Conservation (phyloP, 176 grass and related monocot species). For the Carex scoparia region DNA sequence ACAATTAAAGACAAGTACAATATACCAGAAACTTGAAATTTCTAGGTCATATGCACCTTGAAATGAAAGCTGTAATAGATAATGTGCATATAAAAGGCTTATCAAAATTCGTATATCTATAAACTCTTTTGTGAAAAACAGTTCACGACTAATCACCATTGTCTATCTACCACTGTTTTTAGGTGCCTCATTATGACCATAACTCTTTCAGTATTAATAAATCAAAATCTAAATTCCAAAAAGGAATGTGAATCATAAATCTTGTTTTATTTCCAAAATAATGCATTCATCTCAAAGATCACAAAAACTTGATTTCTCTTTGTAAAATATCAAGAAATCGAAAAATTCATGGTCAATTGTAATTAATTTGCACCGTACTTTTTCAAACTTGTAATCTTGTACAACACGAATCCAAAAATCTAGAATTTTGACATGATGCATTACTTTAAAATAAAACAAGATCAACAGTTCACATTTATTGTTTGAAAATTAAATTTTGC, state of each 20-base stretch:
- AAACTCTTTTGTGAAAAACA: background rate
- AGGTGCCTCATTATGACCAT: background rate
- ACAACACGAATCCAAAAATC: background rate
- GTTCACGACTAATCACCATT: background rate
- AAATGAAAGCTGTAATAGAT: slow-evolving; percentile 2
- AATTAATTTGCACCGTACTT: background rate
- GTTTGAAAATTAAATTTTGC: background rate
- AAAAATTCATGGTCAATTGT: background rate
- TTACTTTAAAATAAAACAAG: background rate
- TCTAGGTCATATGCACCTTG: background rate
- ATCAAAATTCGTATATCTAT: background rate
- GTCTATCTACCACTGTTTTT: background rate
- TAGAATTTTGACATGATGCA: background rate
- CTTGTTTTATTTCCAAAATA: background rate
- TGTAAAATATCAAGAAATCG: background rate
- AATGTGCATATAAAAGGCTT: background rate
- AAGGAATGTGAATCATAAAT: background rate
- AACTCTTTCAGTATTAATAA: background rate
- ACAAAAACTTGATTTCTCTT: background rate
- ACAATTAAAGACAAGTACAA: background rate
- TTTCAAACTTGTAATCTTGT: background rate
- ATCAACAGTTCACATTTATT: background rate
- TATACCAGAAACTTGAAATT: background rate
- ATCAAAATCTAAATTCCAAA: background rate
- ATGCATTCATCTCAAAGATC: background rate